Percentiles rank a stretch among this genome's conserved stretches.
Conservation (phyloP, 768 basidiomycete species). For the Ramaria sp. region DNA sequence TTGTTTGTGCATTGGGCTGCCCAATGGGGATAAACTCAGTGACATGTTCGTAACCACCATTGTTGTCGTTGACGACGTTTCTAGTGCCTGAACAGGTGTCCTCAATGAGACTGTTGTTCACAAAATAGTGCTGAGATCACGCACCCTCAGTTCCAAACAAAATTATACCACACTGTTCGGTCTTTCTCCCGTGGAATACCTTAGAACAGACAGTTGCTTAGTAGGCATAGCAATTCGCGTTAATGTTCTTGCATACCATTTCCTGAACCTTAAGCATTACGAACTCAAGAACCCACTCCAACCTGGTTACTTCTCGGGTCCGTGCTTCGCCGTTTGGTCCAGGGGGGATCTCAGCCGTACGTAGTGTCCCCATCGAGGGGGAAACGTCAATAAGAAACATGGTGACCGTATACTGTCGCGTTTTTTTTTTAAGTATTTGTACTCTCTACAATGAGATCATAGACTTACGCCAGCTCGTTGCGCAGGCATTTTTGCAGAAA, state of each 20-base stretch:
- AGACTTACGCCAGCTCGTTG: slow-evolving; percentile 67
- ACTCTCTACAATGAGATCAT: no score
- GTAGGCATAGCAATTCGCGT: background rate
- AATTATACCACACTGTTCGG: slow-evolving; percentile 87
- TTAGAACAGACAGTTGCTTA: slow-evolving; percentile 20
- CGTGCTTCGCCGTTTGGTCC: slow-evolving; percentile 40
- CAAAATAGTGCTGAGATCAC: slow-evolving; percentile 13
- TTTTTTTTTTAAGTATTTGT: no score
- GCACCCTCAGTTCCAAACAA: slow-evolving; percentile 74
- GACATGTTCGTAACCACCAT: slow-evolving; percentile 67
- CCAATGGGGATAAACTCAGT: slow-evolving; percentile 57
- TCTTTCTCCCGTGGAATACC: slow-evolving; percentile 89
- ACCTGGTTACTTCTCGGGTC: slow-evolving; percentile 55
- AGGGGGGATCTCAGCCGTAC: slow-evolving; percentile 44
- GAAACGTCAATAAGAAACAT: slow-evolving; percentile 88
- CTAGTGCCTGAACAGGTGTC: slow-evolving; percentile 37
- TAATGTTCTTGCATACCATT: slow-evolving; percentile 43
- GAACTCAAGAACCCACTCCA: slow-evolving; percentile 77
- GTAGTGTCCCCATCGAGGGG: slow-evolving; percentile 64
- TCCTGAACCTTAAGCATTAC: slow-evolving; percentile 87
- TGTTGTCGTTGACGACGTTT: slow-evolving; percentile 48
- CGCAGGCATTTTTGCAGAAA: slow-evolving; percentile 51
- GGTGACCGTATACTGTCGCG: slow-evolving; percentile 62
- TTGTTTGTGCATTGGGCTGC: slow-evolving; percentile 52
- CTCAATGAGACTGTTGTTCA: background rate